Evolutionary conservation across 1,284 basidiomycete genomes (phyloP), one percentile per base, ranked within the genome.

Genomic region (Ustilago lituana): DNA sequence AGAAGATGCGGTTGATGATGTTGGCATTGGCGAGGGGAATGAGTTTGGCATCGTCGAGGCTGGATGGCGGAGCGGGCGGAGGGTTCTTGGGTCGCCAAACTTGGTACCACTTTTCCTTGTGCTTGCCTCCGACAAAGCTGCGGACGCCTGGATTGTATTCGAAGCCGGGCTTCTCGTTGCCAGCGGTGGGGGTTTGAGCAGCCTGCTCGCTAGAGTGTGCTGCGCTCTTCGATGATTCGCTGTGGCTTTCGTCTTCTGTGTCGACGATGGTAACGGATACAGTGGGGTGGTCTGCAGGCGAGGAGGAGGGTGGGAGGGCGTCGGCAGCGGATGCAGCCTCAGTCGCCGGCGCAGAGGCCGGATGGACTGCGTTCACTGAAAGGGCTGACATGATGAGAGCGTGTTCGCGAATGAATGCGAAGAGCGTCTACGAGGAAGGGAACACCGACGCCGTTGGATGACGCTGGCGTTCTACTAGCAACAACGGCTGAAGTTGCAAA

Each of bases 11-110:
- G 38, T 84, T 86, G 73, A 87, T 84, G 79, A 84, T 84, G 58
- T 82, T 85, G 1, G 88, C 87, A 2, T 79, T 82, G 29, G 83
- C 83, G 58, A 89, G 85, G 0, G 88, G 89, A 3, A 86, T 85
- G 17, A 83, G 37, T 7, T 81, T 74, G 0, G 88, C 87, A 49
- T 87, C 86, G 61, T 88, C 87, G 53, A 89, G 79, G n/a, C 85
- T 86, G 23, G 53, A 22, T 2, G 79, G 80, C 10, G 80, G 78
- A 15, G 79, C 65, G 8, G 65, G 60, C 14, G 80, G 80, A 2
- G 73, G 68, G 15, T 79, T 58, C 43, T 74, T 76, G 36, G 66
- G 76, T 27, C 76, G 66, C 79, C 79, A 81, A 17, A 80, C 41
- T 46, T 82, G 78, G 45, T 71, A 82, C 71, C 76, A 81, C 37